A percentile compares a stretch with the other conserved stretches of the same genome.
Conservation (phyloP, 2,329 filamentous ascomycete species). For the Colletotrichum zoysiae region DNA sequence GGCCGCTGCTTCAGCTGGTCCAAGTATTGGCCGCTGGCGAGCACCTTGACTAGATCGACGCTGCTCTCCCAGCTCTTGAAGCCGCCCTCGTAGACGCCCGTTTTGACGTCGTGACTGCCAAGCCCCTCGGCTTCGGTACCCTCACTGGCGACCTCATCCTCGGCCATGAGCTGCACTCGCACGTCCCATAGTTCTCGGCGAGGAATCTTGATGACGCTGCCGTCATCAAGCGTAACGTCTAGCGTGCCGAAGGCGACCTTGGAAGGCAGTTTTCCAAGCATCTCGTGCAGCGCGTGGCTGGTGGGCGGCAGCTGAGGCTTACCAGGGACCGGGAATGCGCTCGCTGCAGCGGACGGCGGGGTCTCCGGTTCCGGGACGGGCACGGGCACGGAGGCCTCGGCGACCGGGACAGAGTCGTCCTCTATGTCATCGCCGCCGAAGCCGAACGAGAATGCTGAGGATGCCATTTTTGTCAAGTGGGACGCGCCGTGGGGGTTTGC, state of each 20-base stretch:
- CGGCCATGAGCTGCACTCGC: constrained; percentile 83
- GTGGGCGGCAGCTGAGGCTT: constrained; percentile 69
- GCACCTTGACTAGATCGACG: constrained; percentile 80
- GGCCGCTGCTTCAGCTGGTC: constrained; percentile 50
- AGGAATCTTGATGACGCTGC: constrained; percentile 68
- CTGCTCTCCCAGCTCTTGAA: constrained; percentile 94
- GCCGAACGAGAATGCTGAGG: constrained; percentile 67
- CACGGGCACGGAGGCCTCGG: constrained; percentile 44
- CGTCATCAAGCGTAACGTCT: constrained; percentile 70
- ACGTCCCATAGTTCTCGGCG: constrained; percentile 87
- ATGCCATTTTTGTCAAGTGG: constrained; percentile 47
- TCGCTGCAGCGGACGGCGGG: constrained; percentile 48
- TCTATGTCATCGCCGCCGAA: constrained; percentile 76
- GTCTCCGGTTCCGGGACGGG: constrained; percentile 43
- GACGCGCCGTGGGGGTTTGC: constrained; percentile 24
- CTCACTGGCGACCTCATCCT: constrained; percentile 63
- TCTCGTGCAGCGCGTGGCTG: constrained; percentile 62
- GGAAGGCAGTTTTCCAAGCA: constrained; percentile 74
- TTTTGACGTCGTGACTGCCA: constrained; percentile 80
- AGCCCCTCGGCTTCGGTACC: constrained; percentile 63
- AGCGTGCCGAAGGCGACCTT: constrained; percentile 79
- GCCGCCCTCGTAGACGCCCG: constrained; percentile 86
- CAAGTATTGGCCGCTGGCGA: constrained; percentile 59
- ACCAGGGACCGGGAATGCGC: constrained; percentile 72
- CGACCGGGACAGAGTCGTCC: constrained; percentile 48